A percentile compares a stretch with the other conserved stretches of the same genome.
phyloP scores from a whole-genome alignment of 129 eudicot genomes.

The Calendula officinalis region DNA sequence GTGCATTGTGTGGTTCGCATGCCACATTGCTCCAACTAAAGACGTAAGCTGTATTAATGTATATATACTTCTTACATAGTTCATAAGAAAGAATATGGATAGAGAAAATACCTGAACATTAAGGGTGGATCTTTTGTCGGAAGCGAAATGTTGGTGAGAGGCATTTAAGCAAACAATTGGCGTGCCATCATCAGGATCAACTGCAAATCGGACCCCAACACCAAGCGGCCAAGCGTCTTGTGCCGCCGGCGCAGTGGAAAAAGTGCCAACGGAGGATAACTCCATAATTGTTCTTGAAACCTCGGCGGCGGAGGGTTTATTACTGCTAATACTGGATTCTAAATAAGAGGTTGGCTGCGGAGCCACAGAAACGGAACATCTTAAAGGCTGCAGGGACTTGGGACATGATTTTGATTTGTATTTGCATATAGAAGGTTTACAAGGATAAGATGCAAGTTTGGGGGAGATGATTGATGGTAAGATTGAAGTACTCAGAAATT shows the following conservation, averaged over 20 bases:
- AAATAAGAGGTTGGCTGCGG: conserved; percentile 23
- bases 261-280: conserved; percentile 66
- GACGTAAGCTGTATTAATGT: no score
- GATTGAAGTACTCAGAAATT: conserved; percentile 11
- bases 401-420: no score
- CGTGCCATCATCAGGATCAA: conserved; percentile 61
- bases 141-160: conserved; percentile 24
- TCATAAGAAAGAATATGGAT: background rate
- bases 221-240: conserved; percentile 62
- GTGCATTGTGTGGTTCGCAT: conserved; percentile 89
- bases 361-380: conserved; percentile 40
- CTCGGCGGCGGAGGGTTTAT: conserved; percentile 71
- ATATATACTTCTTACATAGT: background rate
- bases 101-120: conserved; percentile 65
- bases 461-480: conserved; percentile 25
- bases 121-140: conserved; percentile 48
- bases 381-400: no score
- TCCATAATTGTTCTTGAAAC: conserved; percentile 83
- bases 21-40: conserved; percentile 67
- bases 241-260: conserved; percentile 35
- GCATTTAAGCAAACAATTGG: conserved; percentile 57
- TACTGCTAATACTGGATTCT: background rate
- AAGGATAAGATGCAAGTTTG: background rate
- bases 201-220: conserved; percentile 75
- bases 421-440: background rate